A percentile compares a stretch with the other conserved stretches of the same genome.
Conservation (phyloP, 495 filamentous ascomycete species). For the Aspergillus haitiensis region DNA sequence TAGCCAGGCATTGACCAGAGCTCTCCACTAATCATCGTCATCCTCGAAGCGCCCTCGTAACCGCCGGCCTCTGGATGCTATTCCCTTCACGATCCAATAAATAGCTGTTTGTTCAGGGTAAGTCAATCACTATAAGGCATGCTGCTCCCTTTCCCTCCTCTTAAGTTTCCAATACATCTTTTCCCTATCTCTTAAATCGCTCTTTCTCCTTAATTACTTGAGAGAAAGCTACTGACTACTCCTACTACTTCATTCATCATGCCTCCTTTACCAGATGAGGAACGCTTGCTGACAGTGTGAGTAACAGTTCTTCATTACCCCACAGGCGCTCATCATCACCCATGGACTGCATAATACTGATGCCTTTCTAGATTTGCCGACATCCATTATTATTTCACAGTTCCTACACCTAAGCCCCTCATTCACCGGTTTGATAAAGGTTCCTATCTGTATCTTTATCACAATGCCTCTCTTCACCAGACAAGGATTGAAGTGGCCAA, state of each 20-base stretch:
- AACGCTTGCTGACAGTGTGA: slow-evolving; percentile 77
- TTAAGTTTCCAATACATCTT: slow-evolving; percentile 5
- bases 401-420: slow-evolving; percentile 65
- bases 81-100: slow-evolving; percentile 16
- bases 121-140: slow-evolving; percentile 7
- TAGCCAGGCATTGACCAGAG: not conserved
- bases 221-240: not conserved
- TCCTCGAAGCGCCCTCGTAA: slow-evolving; percentile 26
- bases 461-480: slow-evolving; percentile 64
- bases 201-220: slow-evolving; percentile 5
- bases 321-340: slow-evolving; percentile 17
- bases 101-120: slow-evolving; percentile 16
- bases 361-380: slow-evolving; percentile 69
- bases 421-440: slow-evolving; percentile 88
- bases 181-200: slow-evolving; percentile 2
- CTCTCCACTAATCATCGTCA: slow-evolving; percentile 17
- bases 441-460: slow-evolving; percentile 86
- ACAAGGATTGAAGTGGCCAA: slow-evolving; percentile 85
- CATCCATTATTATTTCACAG: slow-evolving; percentile 83
- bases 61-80: slow-evolving; percentile 25
- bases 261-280: slow-evolving; percentile 77
- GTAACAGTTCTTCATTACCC: slow-evolving; percentile 39
- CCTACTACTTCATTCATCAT: slow-evolving; percentile 45
- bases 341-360: slow-evolving; percentile 7
- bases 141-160: slow-evolving; percentile 9